Evolutionary conservation across 2,329 filamentous ascomycete species (phyloP).

Genomic region (Cucurbitaria berberidis): DNA sequence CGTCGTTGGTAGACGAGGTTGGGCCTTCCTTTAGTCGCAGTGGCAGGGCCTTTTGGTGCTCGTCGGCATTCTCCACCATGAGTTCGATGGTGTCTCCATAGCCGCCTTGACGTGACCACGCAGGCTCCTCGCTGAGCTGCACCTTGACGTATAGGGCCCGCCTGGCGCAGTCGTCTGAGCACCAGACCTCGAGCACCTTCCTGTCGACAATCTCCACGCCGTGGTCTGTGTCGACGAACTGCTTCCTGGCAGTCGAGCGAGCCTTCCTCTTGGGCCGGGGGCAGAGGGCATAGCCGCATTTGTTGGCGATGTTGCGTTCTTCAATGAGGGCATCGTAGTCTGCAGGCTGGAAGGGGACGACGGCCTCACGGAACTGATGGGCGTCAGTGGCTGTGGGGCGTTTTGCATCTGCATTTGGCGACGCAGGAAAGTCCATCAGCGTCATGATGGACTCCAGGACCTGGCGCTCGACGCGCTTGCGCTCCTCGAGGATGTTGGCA

Average conservation of each 20-base stretch:
- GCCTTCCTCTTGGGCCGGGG: slow-evolving; percentile 64
- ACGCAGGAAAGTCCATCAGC: slow-evolving; percentile 69
- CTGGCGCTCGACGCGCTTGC: slow-evolving; percentile 75
- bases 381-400: slow-evolving; percentile 65
- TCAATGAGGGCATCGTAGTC: slow-evolving; percentile 90
- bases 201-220: slow-evolving; percentile 70
- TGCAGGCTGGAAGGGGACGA: slow-evolving; percentile 78
- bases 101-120: slow-evolving; percentile 75
- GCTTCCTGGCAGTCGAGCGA: slow-evolving; percentile 59
- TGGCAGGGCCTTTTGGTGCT: slow-evolving; percentile 35
- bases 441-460: slow-evolving; percentile 76
- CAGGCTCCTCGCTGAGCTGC: slow-evolving; percentile 83
- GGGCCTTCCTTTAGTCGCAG: slow-evolving; percentile 33
- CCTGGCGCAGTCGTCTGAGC: slow-evolving; percentile 77
- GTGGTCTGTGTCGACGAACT: slow-evolving; percentile 68
- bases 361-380: slow-evolving; percentile 66
- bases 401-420: slow-evolving; percentile 57
- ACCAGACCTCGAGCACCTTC: slow-evolving; percentile 84
- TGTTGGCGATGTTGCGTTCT: slow-evolving; percentile 82
- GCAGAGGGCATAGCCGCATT: slow-evolving; percentile 87
- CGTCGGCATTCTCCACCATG: slow-evolving; percentile 45
- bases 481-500: slow-evolving; percentile 80
- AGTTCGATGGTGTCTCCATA: slow-evolving; percentile 48
- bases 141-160: slow-evolving; percentile 85
- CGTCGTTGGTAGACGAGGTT: slow-evolving; percentile 20